phyloP scores from a whole-genome alignment of 2,329 filamentous ascomycete genomes.

The Colletotrichum noveboracense region DNA sequence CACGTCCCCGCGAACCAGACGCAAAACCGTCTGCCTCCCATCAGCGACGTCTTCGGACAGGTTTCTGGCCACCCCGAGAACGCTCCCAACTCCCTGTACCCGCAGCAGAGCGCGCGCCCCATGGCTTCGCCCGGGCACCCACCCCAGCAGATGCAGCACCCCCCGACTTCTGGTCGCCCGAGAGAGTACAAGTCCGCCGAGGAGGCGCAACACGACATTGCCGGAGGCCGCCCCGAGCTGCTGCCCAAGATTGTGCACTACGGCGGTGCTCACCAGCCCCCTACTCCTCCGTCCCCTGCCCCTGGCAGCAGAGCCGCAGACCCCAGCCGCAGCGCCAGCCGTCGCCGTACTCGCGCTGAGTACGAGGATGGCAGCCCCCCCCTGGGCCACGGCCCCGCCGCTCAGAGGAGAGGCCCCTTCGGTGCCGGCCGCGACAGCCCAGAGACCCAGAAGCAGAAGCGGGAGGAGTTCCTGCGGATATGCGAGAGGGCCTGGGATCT shows the following conservation, averaged over 20 bases:
- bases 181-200: constrained; percentile 96
- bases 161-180: constrained; percentile 65
- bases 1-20: constrained; percentile 89
- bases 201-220: constrained; percentile 88
- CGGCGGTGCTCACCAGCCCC: constrained; percentile 83
- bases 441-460: constrained; percentile 83
- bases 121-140: constrained; percentile 81
- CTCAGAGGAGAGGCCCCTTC: constrained; percentile 71
- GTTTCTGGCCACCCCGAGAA: constrained; percentile 68
- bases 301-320: constrained; percentile 54
- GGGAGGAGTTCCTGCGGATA: constrained; percentile 87
- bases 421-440: constrained; percentile 83
- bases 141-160: constrained; percentile 48
- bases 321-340: constrained; percentile 63
- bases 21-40: constrained; percentile 88
- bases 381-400: constrained; percentile 73
- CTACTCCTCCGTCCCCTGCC: constrained; percentile 84
- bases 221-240: constrained; percentile 90
- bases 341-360: constrained; percentile 83
- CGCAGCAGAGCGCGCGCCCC: constrained; percentile 68
- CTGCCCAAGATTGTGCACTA: constrained; percentile 96
- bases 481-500: constrained; percentile 95
- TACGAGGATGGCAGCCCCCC: constrained; percentile 93
- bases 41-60: constrained; percentile 93
- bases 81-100: constrained; percentile 55